A percentile compares a stretch with the other conserved stretches of the same genome.
Evolutionary conservation across 108 stramenopile species (phyloP).

Genomic region (Craspedostauros australis): DNA sequence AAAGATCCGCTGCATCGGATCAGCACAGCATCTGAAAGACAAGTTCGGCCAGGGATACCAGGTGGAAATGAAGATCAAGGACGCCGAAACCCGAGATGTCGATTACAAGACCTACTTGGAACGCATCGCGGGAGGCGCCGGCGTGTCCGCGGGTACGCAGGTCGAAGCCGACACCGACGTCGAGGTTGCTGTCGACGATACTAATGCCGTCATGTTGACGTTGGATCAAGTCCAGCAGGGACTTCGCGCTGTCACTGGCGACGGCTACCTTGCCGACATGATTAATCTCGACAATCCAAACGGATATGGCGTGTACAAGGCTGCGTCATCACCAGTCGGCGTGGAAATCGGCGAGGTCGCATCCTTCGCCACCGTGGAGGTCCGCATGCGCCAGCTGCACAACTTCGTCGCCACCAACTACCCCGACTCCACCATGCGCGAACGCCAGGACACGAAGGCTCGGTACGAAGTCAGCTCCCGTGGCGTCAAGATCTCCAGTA

Average conservation of each 20-base stretch:
- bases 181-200: constrained; percentile 9
- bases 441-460: constrained; percentile 72
- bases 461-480: constrained; percentile 69
- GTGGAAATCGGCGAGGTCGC: constrained; percentile 48
- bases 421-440: constrained; percentile 50
- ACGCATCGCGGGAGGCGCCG: neutral
- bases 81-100: constrained; percentile 28
- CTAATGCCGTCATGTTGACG: constrained; percentile 35
- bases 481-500: constrained; percentile 47
- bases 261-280: constrained; percentile 40
- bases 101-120: constrained; percentile 14
- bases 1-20: constrained; percentile 81
- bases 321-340: constrained; percentile 44
- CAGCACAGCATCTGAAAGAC: constrained; percentile 79
- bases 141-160: neutral
- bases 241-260: constrained; percentile 33
- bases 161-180: no score
- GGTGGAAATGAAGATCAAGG: constrained; percentile 69
- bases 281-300: constrained; percentile 32
- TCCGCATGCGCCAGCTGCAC: constrained; percentile 48
- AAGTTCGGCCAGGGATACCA: constrained; percentile 81
- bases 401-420: constrained; percentile 45
- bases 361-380: constrained; percentile 50
- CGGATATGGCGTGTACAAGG: constrained; percentile 54
- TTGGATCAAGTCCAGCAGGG: constrained; percentile 35